phyloP scores from a whole-genome alignment of 140 eudicot genomes.

The Flaveria floridana region DNA sequence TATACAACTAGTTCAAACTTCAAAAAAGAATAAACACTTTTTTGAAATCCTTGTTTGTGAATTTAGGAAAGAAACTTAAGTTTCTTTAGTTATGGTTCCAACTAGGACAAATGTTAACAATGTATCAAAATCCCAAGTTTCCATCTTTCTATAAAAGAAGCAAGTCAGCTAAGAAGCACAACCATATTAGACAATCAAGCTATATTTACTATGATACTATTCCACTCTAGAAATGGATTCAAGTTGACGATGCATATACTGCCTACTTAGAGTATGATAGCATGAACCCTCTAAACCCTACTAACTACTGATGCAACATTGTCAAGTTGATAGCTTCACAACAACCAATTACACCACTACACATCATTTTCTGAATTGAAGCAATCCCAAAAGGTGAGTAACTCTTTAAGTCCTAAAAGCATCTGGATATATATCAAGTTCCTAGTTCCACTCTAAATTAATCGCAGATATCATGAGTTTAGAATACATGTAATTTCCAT shows the following conservation, averaged over 20 bases:
- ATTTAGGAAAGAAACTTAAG: background rate
- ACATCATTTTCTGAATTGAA: background rate
- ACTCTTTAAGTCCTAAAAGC: background rate
- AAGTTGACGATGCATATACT: background rate
- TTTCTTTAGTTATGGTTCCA: background rate
- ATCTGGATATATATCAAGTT: constrained; percentile 3
- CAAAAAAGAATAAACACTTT: background rate
- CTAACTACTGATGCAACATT: constrained; percentile 6
- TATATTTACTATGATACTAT: background rate
- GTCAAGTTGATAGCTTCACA: background rate
- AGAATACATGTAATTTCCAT: background rate
- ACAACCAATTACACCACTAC: background rate
- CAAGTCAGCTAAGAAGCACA: background rate
- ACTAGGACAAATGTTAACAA: background rate
- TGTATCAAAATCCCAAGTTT: constrained; percentile 13
- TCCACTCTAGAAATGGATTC: background rate
- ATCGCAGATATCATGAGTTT: background rate
- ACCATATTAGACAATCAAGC: background rate
- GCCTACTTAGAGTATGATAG: background rate
- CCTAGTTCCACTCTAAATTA: background rate
- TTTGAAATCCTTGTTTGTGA: constrained; percentile 5
- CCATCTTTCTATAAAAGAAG: constrained; percentile 8
- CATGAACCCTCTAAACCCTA: constrained; percentile 11
- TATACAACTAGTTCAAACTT: background rate
- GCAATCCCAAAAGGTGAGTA: background rate